Conservation (phyloP, 2,329 filamentous ascomycete genomes). For the Sphaerostilbella broomeana region DNA sequence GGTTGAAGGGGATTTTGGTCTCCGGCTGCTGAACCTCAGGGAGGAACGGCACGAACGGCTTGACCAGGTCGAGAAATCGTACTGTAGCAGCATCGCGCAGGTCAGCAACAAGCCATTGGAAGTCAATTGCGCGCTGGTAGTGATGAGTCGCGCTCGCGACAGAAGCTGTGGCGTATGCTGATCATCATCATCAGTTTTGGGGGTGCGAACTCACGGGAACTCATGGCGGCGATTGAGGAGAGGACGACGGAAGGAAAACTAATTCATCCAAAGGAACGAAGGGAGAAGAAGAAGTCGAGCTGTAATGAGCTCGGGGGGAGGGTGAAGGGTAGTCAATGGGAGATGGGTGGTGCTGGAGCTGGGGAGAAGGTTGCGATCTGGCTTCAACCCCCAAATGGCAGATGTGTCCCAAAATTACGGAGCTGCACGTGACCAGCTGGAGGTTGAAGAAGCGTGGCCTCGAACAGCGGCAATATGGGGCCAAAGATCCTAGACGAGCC, state of each 20-base stretch:
- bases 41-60: slow-evolving; percentile 98
- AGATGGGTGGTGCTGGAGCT: slow-evolving; percentile 28
- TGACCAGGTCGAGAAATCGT: slow-evolving; percentile 98
- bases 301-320: slow-evolving; percentile 31
- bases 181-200: too few species aligned
- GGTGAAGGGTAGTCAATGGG: slow-evolving; percentile 22
- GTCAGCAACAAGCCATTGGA: slow-evolving; percentile 23
- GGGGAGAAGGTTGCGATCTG: slow-evolving; percentile 36
- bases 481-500: background rate
- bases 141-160: slow-evolving; percentile 14
- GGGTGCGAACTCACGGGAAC: slow-evolving; percentile 43
- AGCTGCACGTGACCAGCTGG: slow-evolving; percentile 28
- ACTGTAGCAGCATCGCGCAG: slow-evolving; percentile 47
- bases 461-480: slow-evolving; percentile 1
- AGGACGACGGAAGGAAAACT: slow-evolving; percentile 32
- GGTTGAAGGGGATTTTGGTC: slow-evolving; percentile 98
- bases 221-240: slow-evolving; percentile 41
- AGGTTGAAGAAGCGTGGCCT: slow-evolving; percentile 12
- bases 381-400: slow-evolving; percentile 37
- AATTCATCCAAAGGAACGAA: slow-evolving; percentile 34
- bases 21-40: slow-evolving; percentile 98
- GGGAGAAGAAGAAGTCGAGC: slow-evolving; percentile 30
- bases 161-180: too few species aligned
- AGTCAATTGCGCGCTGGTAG: slow-evolving; percentile 23
- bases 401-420: slow-evolving; percentile 37